Evolutionary conservation across 495 filamentous ascomycete genomes (phyloP).

Genomic region (Hypomontagnella monticulosa): DNA sequence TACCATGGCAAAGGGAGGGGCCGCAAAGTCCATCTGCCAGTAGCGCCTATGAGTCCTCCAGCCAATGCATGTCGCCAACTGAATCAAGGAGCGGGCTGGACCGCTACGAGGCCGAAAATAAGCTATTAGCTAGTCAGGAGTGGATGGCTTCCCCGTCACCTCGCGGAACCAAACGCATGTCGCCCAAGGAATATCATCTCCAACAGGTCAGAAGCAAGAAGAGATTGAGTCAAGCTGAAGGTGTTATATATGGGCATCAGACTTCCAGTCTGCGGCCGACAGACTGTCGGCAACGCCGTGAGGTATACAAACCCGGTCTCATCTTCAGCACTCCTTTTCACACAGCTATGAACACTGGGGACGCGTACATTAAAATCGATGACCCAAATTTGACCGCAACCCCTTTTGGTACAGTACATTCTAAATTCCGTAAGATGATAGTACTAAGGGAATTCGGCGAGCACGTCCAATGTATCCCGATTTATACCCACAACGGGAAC

Average conservation of each 20-base stretch:
- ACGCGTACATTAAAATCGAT: conserved; percentile 24
- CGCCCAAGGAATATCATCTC: conserved; percentile 7
- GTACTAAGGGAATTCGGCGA: conserved; percentile 27
- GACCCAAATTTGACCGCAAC: conserved; percentile 38
- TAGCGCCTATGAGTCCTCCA: background rate
- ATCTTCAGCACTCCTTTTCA: conserved; percentile 39
- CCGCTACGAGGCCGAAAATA: conserved; percentile 9
- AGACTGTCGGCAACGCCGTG: conserved; percentile 12
- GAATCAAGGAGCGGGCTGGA: conserved; percentile 23
- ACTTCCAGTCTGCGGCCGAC: conserved; percentile 15
- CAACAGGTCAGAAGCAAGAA: conserved; percentile 5
- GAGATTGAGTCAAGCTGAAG: conserved; percentile 10
- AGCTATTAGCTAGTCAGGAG: conserved; percentile 8
- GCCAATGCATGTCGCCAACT: background rate
- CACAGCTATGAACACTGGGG: conserved; percentile 5
- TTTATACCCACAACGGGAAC: conserved; percentile 39
- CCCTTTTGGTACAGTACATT: conserved; percentile 30
- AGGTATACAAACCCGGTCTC: conserved; percentile 16
- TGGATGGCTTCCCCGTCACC: conserved; percentile 24
- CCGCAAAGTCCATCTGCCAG: background rate
- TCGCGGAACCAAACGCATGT: conserved; percentile 14
- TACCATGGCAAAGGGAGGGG: background rate
- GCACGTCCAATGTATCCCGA: conserved; percentile 35
- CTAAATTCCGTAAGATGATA: conserved; percentile 44
- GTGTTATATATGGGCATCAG: conserved; percentile 13